Percentiles rank a stretch among this genome's conserved stretches.
phyloP scores from a whole-genome alignment of 2,329 filamentous ascomycete species.

The Colletotrichum sp. region DNA sequence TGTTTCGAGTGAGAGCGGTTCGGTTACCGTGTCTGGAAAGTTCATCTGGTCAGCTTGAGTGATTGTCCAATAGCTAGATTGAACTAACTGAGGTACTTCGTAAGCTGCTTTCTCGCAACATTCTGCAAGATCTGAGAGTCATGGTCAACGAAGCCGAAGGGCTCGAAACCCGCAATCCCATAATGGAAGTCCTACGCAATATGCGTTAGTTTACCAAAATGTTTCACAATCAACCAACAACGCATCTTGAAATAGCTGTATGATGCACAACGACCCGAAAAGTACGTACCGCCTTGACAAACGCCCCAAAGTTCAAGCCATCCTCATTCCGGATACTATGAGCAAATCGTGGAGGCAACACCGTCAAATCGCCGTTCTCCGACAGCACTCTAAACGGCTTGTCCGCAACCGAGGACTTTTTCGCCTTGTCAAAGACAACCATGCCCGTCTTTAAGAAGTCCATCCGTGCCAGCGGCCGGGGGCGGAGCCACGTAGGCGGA shows the following conservation, averaged over 20 bases:
- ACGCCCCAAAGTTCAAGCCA: neutral
- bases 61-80: rapidly evolving
- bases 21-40: neutral
- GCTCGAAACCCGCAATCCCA: neutral
- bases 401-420: neutral
- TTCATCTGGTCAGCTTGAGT: neutral
- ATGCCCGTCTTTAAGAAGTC: neutral
- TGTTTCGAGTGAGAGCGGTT: neutral
- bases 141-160: neutral
- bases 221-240: neutral
- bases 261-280: too few relatives aligned
- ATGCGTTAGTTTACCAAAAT: neutral
- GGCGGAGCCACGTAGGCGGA: neutral
- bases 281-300: neutral
- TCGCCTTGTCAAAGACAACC: neutral
- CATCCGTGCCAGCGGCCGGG: neutral
- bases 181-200: neutral
- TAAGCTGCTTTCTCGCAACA: neutral
- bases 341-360: neutral
- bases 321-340: neutral
- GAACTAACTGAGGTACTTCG: neutral
- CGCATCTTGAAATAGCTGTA: too few relatives aligned
- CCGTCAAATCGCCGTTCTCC: neutral
- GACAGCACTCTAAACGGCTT: neutral
- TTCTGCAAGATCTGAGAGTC: neutral